A percentile compares a stretch with the other conserved stretches of the same genome.
phyloP scores from a whole-genome alignment of 2,329 filamentous ascomycete genomes.

The Aureobasidium sp. region DNA sequence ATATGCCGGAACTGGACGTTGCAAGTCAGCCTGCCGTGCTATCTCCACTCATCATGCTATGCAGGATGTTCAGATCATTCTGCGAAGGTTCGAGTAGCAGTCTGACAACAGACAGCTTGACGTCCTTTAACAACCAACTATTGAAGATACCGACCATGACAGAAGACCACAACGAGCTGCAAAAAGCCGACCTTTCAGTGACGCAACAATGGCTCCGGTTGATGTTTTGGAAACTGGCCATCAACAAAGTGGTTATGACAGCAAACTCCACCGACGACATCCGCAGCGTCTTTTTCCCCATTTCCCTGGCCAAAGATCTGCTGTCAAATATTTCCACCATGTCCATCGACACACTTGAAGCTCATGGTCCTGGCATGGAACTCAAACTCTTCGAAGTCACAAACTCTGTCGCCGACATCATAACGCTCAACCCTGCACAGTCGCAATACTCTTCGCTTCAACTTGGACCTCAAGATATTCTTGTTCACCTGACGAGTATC shows the following conservation, averaged over 20 bases:
- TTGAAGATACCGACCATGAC: background rate
- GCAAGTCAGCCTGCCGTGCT: background rate
- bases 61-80: slow-evolving; percentile 13
- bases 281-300: slow-evolving; percentile 2
- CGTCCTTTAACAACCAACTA: slow-evolving; percentile 7
- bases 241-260: slow-evolving; percentile 13
- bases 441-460: background rate
- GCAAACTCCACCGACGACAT: background rate
- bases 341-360: background rate
- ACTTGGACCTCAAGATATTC: background rate
- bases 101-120: background rate
- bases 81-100: background rate
- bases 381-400: slow-evolving; percentile 2
- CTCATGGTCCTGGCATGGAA: slow-evolving; percentile 1
- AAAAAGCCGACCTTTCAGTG: slow-evolving; percentile 15
- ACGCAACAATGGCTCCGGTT: slow-evolving; percentile 17
- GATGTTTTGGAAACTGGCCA: slow-evolving; percentile 16
- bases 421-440: background rate
- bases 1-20: background rate
- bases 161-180: slow-evolving; percentile 11
- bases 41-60: slow-evolving; percentile 13
- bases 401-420: slow-evolving; percentile 1
- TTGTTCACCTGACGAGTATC: background rate
- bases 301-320: background rate
- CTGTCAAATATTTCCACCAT: background rate